These are phyloP conservation scores for Termitomyces sp. DNA, from an alignment of 768 basidiomycete species.

Conservation along the genomic window DNA sequence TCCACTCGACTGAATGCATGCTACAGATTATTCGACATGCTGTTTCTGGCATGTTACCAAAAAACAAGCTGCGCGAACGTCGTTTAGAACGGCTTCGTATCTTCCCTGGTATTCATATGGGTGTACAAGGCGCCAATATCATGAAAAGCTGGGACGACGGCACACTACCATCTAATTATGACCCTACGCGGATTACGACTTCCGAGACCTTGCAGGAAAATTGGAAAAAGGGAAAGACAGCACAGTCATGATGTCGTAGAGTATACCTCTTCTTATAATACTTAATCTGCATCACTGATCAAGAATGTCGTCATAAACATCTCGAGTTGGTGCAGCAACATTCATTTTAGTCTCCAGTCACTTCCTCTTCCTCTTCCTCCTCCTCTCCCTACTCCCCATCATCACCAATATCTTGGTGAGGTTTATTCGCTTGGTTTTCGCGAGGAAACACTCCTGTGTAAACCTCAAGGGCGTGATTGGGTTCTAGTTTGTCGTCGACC, in stretches of 20 bases:
- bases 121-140: constrained; percentile 71
- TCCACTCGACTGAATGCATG: neutral
- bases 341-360: neutral
- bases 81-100: constrained; percentile 85
- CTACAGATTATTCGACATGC: constrained; percentile 89
- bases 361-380: neutral
- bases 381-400: neutral
- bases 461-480: neutral
- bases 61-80: constrained; percentile 91
- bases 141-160: constrained; percentile 83
- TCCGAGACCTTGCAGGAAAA: constrained; percentile 29
- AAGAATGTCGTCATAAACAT: neutral
- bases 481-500: neutral
- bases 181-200: constrained; percentile 37
- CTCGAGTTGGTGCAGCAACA: neutral
- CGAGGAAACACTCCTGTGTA: neutral
- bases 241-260: constrained; percentile 10
- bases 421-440: constrained; percentile 1
- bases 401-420: constrained; percentile 7
- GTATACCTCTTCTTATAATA: constrained; percentile 1
- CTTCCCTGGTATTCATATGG: constrained; percentile 76
- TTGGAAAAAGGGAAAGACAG: constrained; percentile 18
- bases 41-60: constrained; percentile 97
- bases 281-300: neutral
- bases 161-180: constrained; percentile 47